Evolutionary conservation across 371 early-diverging fungal genomes (phyloP), one percentile per base, ranked within the genome.

Genomic region (Saksenaea oblongispora): DNA sequence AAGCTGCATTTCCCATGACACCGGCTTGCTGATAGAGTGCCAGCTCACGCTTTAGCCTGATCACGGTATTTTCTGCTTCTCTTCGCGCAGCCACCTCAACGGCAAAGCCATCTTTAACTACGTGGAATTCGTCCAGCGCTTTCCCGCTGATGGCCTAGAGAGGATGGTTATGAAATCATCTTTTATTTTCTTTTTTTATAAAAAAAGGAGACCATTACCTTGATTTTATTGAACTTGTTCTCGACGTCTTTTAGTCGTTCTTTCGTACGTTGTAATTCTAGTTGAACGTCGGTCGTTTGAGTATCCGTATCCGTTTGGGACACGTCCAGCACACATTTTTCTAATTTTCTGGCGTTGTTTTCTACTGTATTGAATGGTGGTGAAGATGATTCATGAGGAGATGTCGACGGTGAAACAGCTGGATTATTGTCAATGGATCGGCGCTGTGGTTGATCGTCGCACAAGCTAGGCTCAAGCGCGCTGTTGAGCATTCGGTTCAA

Each of bases 61-160:
- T 57, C 3, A 65, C 70, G 5, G 57, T 35, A 2, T 63, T 61
- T 34, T 83, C 83, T 0, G 75, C 73, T 10, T 73, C 72, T 56
- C 65, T 70, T 44, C 83, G 67, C 2, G 79, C 73, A 10, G 64
- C 60, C 0, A 76, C 70, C 58, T 83, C 83, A 1, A 65, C 65
- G 3, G 67, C 65, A 67, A 78, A 83, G 3, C 73, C 73, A 14
- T 79, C 76, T 63, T 79, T 82, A 10, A 81, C 73, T 41, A 65
- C 66, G 34, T 73, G 70, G 58, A 79, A 79, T 51, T 82, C 80
- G 39, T 82, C 80, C 34, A 80, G 56, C 10, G 80, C 83, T n/a
- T 75, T 75, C 63, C 80, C 56, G 58, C 80, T 78, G 39, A 78
- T 76, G 10, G 69, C 62, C 82, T 82, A 56, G 31, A 59, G 26